These are phyloP conservation scores for Raffaelea albimanens DNA, from an alignment of 2,329 filamentous ascomycete genomes.

Conservation along the genomic window DNA sequence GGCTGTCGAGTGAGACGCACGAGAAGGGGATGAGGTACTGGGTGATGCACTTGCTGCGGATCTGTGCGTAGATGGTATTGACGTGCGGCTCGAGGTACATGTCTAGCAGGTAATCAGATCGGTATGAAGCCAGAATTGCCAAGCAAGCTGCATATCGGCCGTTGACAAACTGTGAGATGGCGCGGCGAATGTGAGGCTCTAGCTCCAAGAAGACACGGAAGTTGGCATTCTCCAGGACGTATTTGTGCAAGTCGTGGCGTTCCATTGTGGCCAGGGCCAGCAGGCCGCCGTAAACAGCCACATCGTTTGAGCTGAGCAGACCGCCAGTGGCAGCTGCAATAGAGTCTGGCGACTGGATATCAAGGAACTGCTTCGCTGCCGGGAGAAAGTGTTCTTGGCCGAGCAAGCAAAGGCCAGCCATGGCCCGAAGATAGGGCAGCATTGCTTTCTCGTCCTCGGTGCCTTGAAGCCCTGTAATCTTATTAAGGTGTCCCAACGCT, in stretches of 20 bases:
- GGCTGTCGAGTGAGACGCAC: constrained; percentile 68
- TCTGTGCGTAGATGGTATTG: constrained; percentile 56
- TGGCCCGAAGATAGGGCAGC: constrained; percentile 42
- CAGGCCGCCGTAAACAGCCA: constrained; percentile 86
- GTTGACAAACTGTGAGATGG: constrained; percentile 80
- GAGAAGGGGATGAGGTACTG: constrained; percentile 91
- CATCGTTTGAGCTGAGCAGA: constrained; percentile 72
- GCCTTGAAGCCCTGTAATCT: constrained; percentile 47
- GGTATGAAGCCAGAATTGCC: constrained; percentile 70
- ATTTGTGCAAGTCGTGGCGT: constrained; percentile 60
- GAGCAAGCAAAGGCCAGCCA: constrained; percentile 40
- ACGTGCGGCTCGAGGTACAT: constrained; percentile 74
- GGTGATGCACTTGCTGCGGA: constrained; percentile 85
- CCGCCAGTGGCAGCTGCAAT: constrained; percentile 52
- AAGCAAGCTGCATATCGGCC: constrained; percentile 84
- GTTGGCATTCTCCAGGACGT: constrained; percentile 67
- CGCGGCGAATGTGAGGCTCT: constrained; percentile 88
- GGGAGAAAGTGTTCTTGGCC: constrained; percentile 40
- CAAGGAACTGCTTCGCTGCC: constrained; percentile 64
- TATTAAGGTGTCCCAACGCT: constrained; percentile 50
- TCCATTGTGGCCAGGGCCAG: constrained; percentile 86
- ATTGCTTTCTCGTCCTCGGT: constrained; percentile 35
- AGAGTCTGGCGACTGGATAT: constrained; percentile 38
- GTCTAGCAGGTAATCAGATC: constrained; percentile 82
- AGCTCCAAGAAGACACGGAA: constrained; percentile 87